phyloP scores from a whole-genome alignment of 2,329 filamentous ascomycete genomes.

The Trichoderma atroviride region DNA sequence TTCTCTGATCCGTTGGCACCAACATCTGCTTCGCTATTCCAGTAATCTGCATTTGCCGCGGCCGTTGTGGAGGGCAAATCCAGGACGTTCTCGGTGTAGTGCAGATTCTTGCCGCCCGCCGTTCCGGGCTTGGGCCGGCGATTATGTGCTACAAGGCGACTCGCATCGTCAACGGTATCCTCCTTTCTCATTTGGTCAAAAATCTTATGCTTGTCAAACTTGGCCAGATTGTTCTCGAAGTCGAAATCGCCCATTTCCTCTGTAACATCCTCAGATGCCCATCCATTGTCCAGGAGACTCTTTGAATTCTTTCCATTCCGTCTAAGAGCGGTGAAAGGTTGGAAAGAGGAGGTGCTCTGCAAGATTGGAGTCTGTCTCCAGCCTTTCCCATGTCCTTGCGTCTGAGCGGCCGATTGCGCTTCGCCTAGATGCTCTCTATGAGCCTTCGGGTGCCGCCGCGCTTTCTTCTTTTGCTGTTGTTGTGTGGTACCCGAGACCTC shows the following conservation, averaged over 20 bases:
- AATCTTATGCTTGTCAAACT: slow-evolving; percentile 90
- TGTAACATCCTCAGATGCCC: slow-evolving; percentile 94
- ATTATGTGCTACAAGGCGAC: slow-evolving; percentile 89
- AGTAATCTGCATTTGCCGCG: slow-evolving; percentile 55
- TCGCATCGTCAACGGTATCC: slow-evolving; percentile 85
- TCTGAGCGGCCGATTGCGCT: slow-evolving; percentile 33
- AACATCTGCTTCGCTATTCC: slow-evolving; percentile 77
- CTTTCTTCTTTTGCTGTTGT: slow-evolving; percentile 39
- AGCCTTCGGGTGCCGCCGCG: slow-evolving; percentile 40
- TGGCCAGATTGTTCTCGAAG: slow-evolving; percentile 84
- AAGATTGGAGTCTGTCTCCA: slow-evolving; percentile 64
- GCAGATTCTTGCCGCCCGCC: slow-evolving; percentile 83
- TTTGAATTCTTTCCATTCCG: slow-evolving; percentile 53
- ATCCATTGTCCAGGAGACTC: slow-evolving; percentile 68
- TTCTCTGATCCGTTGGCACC: slow-evolving; percentile 51
- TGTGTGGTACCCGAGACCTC: slow-evolving; percentile 28
- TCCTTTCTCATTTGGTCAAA: slow-evolving; percentile 92
- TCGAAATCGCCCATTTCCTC: slow-evolving; percentile 96
- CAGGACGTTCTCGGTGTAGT: slow-evolving; percentile 89
- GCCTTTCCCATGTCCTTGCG: slow-evolving; percentile 52
- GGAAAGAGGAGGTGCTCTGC: slow-evolving; percentile 63
- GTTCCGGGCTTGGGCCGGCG: slow-evolving; percentile 69
- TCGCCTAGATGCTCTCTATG: slow-evolving; percentile 36
- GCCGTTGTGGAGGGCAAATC: slow-evolving; percentile 54
- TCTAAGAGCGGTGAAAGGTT: slow-evolving; percentile 64